phyloP scores from a whole-genome alignment of 495 filamentous ascomycete genomes.

The Daldinia concentrica region DNA sequence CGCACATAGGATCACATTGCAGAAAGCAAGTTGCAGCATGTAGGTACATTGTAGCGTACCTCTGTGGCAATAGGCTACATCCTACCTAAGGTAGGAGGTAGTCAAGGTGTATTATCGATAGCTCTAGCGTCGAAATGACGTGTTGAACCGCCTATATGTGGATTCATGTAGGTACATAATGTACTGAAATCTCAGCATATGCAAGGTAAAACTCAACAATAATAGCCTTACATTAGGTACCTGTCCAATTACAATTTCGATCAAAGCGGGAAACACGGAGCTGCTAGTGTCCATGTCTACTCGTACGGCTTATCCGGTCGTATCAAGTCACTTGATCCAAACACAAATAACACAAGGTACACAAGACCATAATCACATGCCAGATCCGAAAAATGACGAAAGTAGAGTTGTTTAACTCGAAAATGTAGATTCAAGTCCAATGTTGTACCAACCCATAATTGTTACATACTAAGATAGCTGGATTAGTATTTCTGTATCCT shows the following conservation, averaged over 20 bases:
- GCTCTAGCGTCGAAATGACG: not conserved
- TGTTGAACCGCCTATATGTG: not conserved
- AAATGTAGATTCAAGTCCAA: no score
- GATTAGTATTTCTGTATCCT: not conserved
- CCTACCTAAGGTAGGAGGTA: no score
- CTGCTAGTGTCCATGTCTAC: not conserved
- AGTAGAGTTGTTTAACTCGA: not conserved
- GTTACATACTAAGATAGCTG: no score
- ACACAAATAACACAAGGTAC: not conserved
- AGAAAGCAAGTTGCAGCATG: slow-evolving; percentile 9
- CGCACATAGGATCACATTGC: slow-evolving; percentile 24
- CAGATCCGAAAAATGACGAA: slow-evolving; percentile 34
- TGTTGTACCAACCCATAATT: no score
- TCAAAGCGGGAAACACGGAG: not conserved
- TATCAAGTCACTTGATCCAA: slow-evolving; percentile 14
- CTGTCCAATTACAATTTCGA: not conserved
- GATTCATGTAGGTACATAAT: not conserved
- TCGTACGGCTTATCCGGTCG: not conserved
- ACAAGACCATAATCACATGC: slow-evolving; percentile 38
- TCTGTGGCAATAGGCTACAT: no score
- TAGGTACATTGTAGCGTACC: slow-evolving; percentile 10
- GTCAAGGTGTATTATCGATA: not conserved
- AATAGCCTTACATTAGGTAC: not conserved
- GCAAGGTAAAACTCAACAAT: not conserved
- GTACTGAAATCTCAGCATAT: not conserved